Evolutionary conservation across 495 filamentous ascomycete species (phyloP).

Genomic region (Hypoxylon rickii): DNA sequence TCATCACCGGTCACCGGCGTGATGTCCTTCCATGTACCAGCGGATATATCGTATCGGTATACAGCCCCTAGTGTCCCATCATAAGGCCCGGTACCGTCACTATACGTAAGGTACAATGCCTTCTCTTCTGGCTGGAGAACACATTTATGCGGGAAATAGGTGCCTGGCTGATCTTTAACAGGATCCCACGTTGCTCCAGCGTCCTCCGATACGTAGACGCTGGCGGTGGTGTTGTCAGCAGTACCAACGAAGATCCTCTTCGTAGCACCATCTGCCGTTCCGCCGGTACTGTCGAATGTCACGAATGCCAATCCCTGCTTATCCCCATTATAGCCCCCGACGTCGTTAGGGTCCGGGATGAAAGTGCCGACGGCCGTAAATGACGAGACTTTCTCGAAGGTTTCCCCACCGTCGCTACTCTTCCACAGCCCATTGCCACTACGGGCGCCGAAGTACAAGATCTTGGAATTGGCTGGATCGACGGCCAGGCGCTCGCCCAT

Average conservation of each 20-base stretch:
- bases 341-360: constrained; percentile 50
- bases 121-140: constrained; percentile 58
- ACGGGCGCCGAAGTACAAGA: constrained; percentile 63
- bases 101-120: constrained; percentile 61
- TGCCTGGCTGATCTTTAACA: constrained; percentile 53
- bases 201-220: constrained; percentile 59
- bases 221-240: constrained; percentile 56
- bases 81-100: constrained; percentile 59
- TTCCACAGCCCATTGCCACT: constrained; percentile 68
- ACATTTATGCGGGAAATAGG: constrained; percentile 60
- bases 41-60: constrained; percentile 56
- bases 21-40: constrained; percentile 58
- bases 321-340: constrained; percentile 50
- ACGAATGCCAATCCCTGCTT: constrained; percentile 59
- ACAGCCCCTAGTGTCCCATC: constrained; percentile 58
- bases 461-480: constrained; percentile 60
- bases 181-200: constrained; percentile 58
- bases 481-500: constrained; percentile 66
- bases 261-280: constrained; percentile 49
- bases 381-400: constrained; percentile 61
- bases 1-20: constrained; percentile 51
- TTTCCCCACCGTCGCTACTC: constrained; percentile 58
- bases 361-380: constrained; percentile 60
- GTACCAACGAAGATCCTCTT: constrained; percentile 63
- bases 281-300: constrained; percentile 61